Evolutionary conservation across 2,329 filamentous ascomycete species (phyloP), one percentile per base, ranked within the genome.

Genomic region (Huntiella decipiens): DNA sequence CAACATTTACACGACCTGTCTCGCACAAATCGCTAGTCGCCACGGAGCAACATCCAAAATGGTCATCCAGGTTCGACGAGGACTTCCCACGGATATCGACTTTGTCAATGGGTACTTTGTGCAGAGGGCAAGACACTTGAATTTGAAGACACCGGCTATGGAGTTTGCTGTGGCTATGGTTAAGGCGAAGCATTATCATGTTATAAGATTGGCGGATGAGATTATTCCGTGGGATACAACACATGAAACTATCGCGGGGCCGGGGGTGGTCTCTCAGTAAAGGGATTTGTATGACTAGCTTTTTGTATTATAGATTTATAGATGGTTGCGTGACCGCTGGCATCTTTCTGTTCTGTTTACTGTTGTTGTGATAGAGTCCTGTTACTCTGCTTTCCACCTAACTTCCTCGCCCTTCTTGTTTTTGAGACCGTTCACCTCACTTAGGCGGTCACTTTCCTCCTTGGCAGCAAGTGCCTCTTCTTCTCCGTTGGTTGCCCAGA

Each of bases 51-150:
- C 59, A 37, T 82, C 75, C 54, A 70, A 66, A 15, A 85, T 93
- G 75, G 63, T 82, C 4, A 68, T 71, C 45, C 74, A 79, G 54
- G 65, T 87, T 10, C 63, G 73, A 8, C 58, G 61, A 1, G 79
- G 82, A 1, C 63, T 64, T 50, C 62, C 67, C 48, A 85, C 83
- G 0, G 85, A 94, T 55, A 73, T 95, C 36, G 74, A 87, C 39
- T 93, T 79, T 55, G 72, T 88, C 53, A 95, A 92, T 58, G 88
- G 87, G 1, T 98, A 88, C 63, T 80, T 98, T 50, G 68, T 92
- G 31, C 69, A 66, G 43, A 71, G 79, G 36, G 91, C 82, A 0
- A 69, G 73, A 54, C 73, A 82, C 57, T 55, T 87, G 50, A 82
- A 83, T 1, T 65, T 94, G n/a, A 66, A 73, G 43, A 77, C 77